Conservation (phyloP, 352 stramenopile genomes). For the Blastocystis sp. region DNA sequence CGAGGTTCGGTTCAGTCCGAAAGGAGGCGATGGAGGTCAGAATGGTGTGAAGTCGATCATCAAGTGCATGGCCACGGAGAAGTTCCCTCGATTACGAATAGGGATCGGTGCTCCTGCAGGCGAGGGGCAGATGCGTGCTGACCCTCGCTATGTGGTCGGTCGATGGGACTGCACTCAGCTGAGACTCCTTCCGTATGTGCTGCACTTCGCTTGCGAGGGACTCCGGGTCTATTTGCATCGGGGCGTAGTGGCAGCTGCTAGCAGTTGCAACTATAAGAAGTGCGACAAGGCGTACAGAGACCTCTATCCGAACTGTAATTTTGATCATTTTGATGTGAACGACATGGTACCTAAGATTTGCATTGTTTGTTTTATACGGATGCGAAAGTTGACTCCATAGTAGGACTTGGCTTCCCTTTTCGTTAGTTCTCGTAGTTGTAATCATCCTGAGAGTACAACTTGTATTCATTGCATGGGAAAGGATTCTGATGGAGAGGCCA, state of each 20-base stretch:
- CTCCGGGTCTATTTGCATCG: constrained; percentile 54
- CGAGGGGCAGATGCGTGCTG: neutral
- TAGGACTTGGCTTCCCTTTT: neutral
- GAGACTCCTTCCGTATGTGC: constrained; percentile 29
- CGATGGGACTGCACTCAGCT: constrained; percentile 49
- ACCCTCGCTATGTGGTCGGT: constrained; percentile 46
- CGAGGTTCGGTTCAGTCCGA: constrained; percentile 56
- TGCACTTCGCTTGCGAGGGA: constrained; percentile 53
- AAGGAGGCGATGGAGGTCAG: constrained; percentile 37
- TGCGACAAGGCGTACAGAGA: constrained; percentile 35
- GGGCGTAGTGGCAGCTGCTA: constrained; percentile 3
- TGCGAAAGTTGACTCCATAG: constrained; percentile 39
- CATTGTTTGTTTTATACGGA: constrained; percentile 48
- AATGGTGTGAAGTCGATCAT: constrained; percentile 62
- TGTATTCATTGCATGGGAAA: constrained; percentile 60
- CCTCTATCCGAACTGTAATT: neutral
- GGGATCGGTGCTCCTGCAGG: constrained; percentile 15
- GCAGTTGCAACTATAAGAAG: constrained; percentile 58
- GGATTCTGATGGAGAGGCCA: neutral
- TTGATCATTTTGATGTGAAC: constrained; percentile 42
- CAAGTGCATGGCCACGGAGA: constrained; percentile 53
- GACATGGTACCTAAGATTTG: neutral
- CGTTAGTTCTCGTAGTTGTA: constrained; percentile 19
- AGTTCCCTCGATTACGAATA: constrained; percentile 50
- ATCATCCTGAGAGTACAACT: constrained; percentile 49